phyloP scores from a whole-genome alignment of 2,329 filamentous ascomycete genomes.

The Coniochaeta sp. region DNA sequence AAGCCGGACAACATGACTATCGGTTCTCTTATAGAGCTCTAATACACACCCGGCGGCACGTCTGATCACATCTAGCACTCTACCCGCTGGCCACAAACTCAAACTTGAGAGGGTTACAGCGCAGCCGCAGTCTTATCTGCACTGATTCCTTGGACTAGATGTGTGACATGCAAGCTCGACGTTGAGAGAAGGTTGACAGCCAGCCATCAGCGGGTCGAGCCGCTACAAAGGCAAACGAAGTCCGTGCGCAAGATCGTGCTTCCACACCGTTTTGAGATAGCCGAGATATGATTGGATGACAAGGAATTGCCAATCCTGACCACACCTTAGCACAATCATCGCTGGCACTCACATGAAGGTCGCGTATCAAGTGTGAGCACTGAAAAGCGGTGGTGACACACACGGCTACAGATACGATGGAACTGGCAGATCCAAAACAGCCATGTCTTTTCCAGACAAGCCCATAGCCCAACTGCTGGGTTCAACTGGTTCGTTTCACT shows the following conservation, averaged over 20 bases:
- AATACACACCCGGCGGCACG: too few species aligned
- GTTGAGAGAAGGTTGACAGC: background rate
- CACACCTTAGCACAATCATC: background rate
- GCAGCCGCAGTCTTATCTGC: too few species aligned
- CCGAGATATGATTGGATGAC: background rate
- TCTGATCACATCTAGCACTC: too few species aligned
- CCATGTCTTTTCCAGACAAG: slow-evolving; percentile 22
- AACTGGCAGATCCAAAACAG: background rate
- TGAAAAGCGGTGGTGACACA: background rate
- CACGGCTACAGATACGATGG: background rate
- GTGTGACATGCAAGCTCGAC: background rate
- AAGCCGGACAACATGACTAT: too few species aligned
- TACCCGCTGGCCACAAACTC: too few species aligned
- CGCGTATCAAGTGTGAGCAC: background rate
- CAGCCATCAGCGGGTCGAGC: background rate
- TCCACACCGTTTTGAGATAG: background rate
- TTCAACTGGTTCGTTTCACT: slow-evolving; percentile 14
- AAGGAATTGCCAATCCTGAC: background rate
- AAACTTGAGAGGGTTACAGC: too few species aligned
- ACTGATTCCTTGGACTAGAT: too few species aligned
- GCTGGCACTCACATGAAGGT: background rate
- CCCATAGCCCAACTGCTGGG: slow-evolving; percentile 17
- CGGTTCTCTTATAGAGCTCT: too few species aligned
- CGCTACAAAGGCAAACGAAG: too few species aligned
- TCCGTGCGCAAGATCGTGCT: background rate